Percentiles rank a stretch among this genome's conserved stretches.
phyloP scores from a whole-genome alignment of 1,284 basidiomycete genomes.

The Ustilago shanxiensis region DNA sequence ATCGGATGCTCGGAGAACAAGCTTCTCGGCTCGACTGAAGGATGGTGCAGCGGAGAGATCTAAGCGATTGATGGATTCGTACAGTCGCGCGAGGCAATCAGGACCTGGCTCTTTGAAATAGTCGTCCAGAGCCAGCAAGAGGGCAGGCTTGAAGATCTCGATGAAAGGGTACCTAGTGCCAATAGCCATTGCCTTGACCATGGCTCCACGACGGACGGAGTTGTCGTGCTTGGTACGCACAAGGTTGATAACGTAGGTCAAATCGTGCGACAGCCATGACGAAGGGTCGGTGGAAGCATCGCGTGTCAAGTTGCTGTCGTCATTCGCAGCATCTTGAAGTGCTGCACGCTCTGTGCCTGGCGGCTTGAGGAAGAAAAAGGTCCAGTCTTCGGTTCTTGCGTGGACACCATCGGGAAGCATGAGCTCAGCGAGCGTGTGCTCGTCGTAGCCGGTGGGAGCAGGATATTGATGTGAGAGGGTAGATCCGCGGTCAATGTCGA shows the following conservation, averaged over 20 bases:
- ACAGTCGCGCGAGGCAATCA: constrained; percentile 86
- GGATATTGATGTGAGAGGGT: constrained; percentile 63
- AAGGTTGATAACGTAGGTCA: constrained; percentile 86
- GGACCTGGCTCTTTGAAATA: constrained; percentile 90
- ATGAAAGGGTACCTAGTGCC: constrained; percentile 95
- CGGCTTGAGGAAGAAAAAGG: constrained; percentile 85
- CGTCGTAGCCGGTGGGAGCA: constrained; percentile 57
- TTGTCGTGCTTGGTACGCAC: constrained; percentile 96
- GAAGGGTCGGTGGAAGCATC: constrained; percentile 12
- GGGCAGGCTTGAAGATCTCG: constrained; percentile 97
- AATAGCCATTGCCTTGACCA: constrained; percentile 95
- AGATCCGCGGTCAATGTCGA: constrained; percentile 65
- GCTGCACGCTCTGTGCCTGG: constrained; percentile 23
- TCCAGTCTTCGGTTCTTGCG: constrained; percentile 94
- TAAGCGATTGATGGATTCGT: constrained; percentile 92
- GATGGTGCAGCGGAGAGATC: constrained; percentile 83
- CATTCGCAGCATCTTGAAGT: constrained; percentile 7
- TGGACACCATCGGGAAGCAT: constrained; percentile 99
- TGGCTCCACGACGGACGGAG: constrained; percentile 86
- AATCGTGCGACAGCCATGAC: constrained; percentile 41
- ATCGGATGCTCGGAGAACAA: constrained; percentile 89
- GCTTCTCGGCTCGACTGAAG: constrained; percentile 83
- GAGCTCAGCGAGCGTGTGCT: constrained; percentile 85
- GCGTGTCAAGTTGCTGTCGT: constrained; percentile 5
- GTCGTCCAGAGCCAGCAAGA: constrained; percentile 93